Percentiles rank a stretch among this genome's conserved stretches.
Evolutionary conservation across 805 yeast genomes (phyloP).

Genomic region (Suhomyces kilbournensis): DNA sequence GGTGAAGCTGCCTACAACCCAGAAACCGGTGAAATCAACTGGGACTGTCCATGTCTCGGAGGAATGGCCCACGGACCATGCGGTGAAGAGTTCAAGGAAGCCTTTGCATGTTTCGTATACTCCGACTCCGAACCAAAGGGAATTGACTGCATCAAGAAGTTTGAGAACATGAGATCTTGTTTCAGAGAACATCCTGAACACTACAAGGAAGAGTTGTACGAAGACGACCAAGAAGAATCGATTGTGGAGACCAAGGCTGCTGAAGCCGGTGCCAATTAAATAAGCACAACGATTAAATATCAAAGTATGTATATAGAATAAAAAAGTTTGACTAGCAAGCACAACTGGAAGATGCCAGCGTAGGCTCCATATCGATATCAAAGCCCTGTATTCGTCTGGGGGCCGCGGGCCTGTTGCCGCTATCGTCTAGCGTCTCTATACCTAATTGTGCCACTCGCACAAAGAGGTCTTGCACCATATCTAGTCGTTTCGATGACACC

Average conservation of each 20-base stretch:
- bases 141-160: conserved; percentile 87
- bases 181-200: conserved; percentile 91
- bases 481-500: conserved; percentile 28
- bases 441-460: conserved; percentile 38
- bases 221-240: conserved; percentile 44
- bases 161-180: conserved; percentile 89
- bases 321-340: conserved; percentile 14
- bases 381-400: conserved; percentile 23
- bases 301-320: background rate
- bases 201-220: conserved; percentile 87
- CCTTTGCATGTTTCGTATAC: conserved; percentile 92
- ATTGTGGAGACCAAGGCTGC: conserved; percentile 4
- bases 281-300: background rate
- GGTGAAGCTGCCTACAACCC: conserved; percentile 79
- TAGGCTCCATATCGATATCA: conserved; percentile 26
- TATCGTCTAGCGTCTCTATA: conserved; percentile 12
- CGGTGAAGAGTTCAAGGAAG: conserved; percentile 92
- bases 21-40: conserved; percentile 96
- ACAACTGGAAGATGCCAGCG: conserved; percentile 13
- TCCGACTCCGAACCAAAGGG: conserved; percentile 96
- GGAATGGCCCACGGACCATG: conserved; percentile 99
- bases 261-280: background rate
- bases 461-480: conserved; percentile 33
- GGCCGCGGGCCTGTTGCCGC: conserved; percentile 2
- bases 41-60: conserved; percentile 99